Evolutionary conservation across 371 early-diverging fungal species (phyloP), one percentile per base, ranked within the genome.

Genomic region (Syncephalis fuscata): DNA sequence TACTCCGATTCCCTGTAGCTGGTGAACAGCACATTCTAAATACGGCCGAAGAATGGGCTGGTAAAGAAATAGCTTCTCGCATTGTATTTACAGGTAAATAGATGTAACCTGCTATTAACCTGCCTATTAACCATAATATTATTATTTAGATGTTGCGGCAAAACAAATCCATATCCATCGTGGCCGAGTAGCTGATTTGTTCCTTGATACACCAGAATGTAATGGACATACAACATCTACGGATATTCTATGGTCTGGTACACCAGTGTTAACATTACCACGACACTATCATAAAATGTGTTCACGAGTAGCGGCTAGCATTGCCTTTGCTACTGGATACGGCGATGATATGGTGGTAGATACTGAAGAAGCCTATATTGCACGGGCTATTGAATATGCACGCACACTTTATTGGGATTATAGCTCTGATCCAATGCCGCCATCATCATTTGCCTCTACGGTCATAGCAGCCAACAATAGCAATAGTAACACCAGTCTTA

Each of bases 201-300:
- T 92, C 54, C 62, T 92, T 45, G 93, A 92, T 63, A 90, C 90
- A 5, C 85, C 89, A 16, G 90, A 90, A 63, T 91, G 92, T 58
- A 92, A 92, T 55, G 93, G 88, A 0, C 93, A 92, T 53, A 92
- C 93, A 2, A 92, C 93, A 0, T 91, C 92, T 0, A 85, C 85
- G 1, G 93, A 92, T 64, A 90, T 90, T 41, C 60, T 92, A 38
- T 92, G 91, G 89, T 81, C 82, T 27, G 93, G 92, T 10, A 91
- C 92, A 5, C 93, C 93, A 4, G 78, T 92, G 32, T 64, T 92
- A 10, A 91, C 92, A 0, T 88, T 67, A 63, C 86, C 90, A n/a
- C 78, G 88, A 39, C 82, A 89, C 56, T 63, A 70, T 46, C 88
- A 89, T 64, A 90, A 89, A 64, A 81, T 88, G 81, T 89, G 90